Evolutionary conservation across 345 rosid genomes (phyloP).

Genomic region (Arabis hirsuta): DNA sequence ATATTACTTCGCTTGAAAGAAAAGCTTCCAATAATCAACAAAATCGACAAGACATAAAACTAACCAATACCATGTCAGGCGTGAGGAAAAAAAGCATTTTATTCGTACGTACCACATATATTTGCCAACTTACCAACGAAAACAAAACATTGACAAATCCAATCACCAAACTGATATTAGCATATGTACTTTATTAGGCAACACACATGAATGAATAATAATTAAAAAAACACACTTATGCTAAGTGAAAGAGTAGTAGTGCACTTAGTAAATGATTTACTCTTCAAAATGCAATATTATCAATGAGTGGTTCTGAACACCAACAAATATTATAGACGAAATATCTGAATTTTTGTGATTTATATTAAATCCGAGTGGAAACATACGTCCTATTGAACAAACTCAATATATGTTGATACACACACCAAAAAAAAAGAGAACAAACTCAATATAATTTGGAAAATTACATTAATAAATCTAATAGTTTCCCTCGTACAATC

Average conservation of each 20-base stretch:
- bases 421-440: too few species aligned
- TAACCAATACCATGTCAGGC: slow-evolving; percentile 1
- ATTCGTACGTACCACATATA: slow-evolving; percentile 1
- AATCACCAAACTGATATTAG: slow-evolving; percentile 13
- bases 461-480: neutral
- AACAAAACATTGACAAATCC: slow-evolving; percentile 20
- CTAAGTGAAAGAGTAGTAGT: neutral
- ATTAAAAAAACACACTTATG: neutral
- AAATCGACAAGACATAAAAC: neutral
- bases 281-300: too few species aligned
- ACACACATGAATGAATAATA: neutral
- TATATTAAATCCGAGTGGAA: too few species aligned
- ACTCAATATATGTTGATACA: too few species aligned
- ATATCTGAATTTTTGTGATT: too few species aligned
- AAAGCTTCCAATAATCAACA: slow-evolving; percentile 32
- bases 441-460: too few species aligned
- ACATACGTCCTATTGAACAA: too few species aligned
- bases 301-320: too few species aligned
- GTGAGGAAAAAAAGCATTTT: neutral
- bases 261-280: too few species aligned
- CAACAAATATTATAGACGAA: too few species aligned
- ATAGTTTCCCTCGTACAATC: neutral
- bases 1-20: slow-evolving; percentile 42
- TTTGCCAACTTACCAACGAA: slow-evolving; percentile 5
- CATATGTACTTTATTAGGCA: neutral